These are phyloP conservation scores for Spiromastix sp. DNA, from an alignment of 2,329 filamentous ascomycete species.

Conservation along the genomic window DNA sequence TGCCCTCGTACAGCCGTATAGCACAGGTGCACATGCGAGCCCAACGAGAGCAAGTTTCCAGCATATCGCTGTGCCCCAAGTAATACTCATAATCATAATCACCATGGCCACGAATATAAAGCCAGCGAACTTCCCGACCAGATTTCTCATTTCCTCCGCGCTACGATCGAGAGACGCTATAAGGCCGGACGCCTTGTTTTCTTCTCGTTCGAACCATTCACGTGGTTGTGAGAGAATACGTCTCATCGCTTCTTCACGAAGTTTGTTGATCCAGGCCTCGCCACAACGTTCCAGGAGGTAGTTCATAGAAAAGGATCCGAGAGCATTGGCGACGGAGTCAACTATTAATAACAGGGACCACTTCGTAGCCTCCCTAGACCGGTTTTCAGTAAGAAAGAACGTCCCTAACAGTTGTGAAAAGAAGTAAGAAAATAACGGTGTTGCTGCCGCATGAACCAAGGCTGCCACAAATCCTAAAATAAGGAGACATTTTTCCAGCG, in stretches of 20 bases:
- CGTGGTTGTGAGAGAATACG: conserved; percentile 65
- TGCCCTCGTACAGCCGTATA: conserved; percentile 54
- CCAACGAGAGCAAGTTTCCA: conserved; percentile 77
- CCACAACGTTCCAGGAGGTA: conserved; percentile 62
- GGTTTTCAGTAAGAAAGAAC: conserved; percentile 49
- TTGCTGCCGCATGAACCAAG: conserved; percentile 54
- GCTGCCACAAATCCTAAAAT: conserved; percentile 52
- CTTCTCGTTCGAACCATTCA: conserved; percentile 63
- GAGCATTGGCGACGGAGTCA: conserved; percentile 56
- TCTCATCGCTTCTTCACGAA: conserved; percentile 58
- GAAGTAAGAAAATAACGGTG: conserved; percentile 65
- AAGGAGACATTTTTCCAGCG: conserved; percentile 43
- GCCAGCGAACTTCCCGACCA: conserved; percentile 68
- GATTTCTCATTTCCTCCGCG: conserved; percentile 76
- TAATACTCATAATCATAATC: conserved; percentile 58
- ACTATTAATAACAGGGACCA: conserved; percentile 64
- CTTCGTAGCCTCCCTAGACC: conserved; percentile 41
- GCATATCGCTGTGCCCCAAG: conserved; percentile 63
- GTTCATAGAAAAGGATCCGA: conserved; percentile 54
- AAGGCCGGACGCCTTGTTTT: conserved; percentile 54
- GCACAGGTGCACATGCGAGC: conserved; percentile 55
- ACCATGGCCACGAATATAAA: conserved; percentile 54
- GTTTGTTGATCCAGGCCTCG: conserved; percentile 64
- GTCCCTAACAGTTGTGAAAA: conserved; percentile 62
- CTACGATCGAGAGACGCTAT: conserved; percentile 67